Evolutionary conservation across 768 basidiomycete genomes (phyloP), one percentile per base, ranked within the genome.

Genomic region (Termitomyces sp.): DNA sequence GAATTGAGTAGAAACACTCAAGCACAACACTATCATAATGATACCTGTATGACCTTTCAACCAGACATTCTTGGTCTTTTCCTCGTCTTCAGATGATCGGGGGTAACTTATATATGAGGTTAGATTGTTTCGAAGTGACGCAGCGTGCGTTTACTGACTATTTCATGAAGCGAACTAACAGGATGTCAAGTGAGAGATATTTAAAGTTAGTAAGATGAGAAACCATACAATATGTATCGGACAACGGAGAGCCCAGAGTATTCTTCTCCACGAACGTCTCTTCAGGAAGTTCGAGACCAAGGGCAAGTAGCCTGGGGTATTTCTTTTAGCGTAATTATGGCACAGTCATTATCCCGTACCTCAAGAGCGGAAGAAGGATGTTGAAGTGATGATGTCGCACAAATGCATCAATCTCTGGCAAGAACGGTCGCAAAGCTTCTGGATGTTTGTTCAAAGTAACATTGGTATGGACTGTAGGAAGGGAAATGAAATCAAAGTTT

Each of bases 1-100:
- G 40, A 10, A 19, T 40, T 40, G n/a, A 21, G 41, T 12, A 12
- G 4, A 12, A 10, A 11, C 21, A 12, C 19, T 21, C 5, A 11
- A 42, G 10, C 5, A 42, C 3, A 19, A 12, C 19, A 42, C 19
- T 2, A 41, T 19, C 12, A 11, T 5, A 21, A 21, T 21, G 40
- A n/a, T 53, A 74, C 77, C 77, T 9, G 74, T 76, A 46, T 79
- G 78, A 3, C 78, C 78, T 57, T 80, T 79, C 35, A 79, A 60
- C 77, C 77, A 80, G 4, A 80, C 75, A 48, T 76, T 68, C 19
- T 74, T 75, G 0, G 74, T 68, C 44, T 70, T 71, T 26, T 58
- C 51, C 56, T 79, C 78, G 4, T 78, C 77, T 34, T 75, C 74
- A 19, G 68, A 59, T 2, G 70, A 63, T 21, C 75, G 72, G 2